Percentiles rank a stretch among this genome's conserved stretches.
Conservation (phyloP, 108 stramenopile genomes). For the Epithemia pelagica region DNA sequence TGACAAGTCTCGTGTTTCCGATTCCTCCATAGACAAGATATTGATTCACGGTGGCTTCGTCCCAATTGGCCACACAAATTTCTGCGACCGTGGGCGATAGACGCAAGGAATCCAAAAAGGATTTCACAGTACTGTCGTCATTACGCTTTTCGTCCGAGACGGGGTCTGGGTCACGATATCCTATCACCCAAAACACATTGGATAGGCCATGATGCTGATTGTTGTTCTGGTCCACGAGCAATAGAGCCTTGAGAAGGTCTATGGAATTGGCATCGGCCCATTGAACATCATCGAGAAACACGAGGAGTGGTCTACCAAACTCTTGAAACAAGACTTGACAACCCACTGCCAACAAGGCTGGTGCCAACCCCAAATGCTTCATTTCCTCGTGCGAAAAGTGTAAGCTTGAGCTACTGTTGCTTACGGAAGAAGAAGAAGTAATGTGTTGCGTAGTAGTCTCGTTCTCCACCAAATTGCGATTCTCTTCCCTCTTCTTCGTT, state of each 20-base stretch:
- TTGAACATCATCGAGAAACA: conserved; percentile 41
- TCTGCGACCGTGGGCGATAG: not conserved
- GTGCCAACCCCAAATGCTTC: not conserved
- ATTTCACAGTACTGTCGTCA: too few relatives aligned
- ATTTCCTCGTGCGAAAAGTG: not conserved
- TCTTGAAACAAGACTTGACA: not conserved
- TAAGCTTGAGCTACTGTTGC: too few relatives aligned
- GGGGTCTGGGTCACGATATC: too few relatives aligned
- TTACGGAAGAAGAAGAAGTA: too few relatives aligned
- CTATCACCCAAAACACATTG: not conserved
- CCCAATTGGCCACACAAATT: not conserved
- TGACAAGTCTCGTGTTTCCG: not conserved
- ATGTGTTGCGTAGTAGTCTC: too few relatives aligned
- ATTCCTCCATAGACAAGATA: not conserved
- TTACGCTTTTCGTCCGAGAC: not conserved
- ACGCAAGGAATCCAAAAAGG: too few relatives aligned
- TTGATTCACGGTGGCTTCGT: not conserved
- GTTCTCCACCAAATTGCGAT: too few relatives aligned
- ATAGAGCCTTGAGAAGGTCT: conserved; percentile 10
- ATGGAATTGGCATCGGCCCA: conserved; percentile 30
- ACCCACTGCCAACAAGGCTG: not conserved
- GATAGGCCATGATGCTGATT: not conserved
- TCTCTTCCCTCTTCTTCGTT: not conserved
- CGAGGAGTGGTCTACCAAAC: not conserved
- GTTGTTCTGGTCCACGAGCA: not conserved